Evolutionary conservation across 1,284 basidiomycete species (phyloP), one percentile per base, ranked within the genome.

Genomic region (Trametes hirsuta): DNA sequence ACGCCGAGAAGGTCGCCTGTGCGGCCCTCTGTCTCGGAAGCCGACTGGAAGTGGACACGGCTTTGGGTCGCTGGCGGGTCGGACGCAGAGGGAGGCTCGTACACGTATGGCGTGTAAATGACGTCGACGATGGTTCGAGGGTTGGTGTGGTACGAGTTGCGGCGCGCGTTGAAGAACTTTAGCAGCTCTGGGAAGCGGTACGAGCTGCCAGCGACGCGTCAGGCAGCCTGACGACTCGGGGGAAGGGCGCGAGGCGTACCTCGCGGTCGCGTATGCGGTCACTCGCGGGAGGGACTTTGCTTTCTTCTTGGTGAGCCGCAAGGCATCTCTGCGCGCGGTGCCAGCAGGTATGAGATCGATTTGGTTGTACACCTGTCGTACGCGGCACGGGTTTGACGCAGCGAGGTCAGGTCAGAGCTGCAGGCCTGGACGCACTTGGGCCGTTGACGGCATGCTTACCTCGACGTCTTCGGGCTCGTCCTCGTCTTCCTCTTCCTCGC

Each of bases 231-330:
- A 18, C 11, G 25, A 3, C 10, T 25, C 41, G 30, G 10, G 11
- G 25, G 30, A 15, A 1, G 25, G 52, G 18, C 9, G 30, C 42
- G 22, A 15, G 45, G 76, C 84, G 68, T 74, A 95, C 93, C 86
- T 90, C 40, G 95, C 94, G 14, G 95, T 98, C 56, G 94, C 94
- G 76, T 97, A 98, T 2, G 95, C 95, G 4, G 95, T 97, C 18
- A 97, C 95, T 66, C 96, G 80, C n/a, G 96, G 95, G 35, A 98
- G 75, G 44, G 91, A 94, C 67, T 95, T 95, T 37, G 95, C 95
- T 71, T 96, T 96, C 75, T 92, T 94, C 77, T 97, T 96, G 0
- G 95, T 98, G 63, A 98, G 76, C 59, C 84, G 86, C 61, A 94
- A 77, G 0, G 96, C 96, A 81, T 98, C 95, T 61, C 94, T 83